These are phyloP conservation scores for Ophiostoma ips DNA, from an alignment of 2,329 filamentous ascomycete species.

Conservation along the genomic window DNA sequence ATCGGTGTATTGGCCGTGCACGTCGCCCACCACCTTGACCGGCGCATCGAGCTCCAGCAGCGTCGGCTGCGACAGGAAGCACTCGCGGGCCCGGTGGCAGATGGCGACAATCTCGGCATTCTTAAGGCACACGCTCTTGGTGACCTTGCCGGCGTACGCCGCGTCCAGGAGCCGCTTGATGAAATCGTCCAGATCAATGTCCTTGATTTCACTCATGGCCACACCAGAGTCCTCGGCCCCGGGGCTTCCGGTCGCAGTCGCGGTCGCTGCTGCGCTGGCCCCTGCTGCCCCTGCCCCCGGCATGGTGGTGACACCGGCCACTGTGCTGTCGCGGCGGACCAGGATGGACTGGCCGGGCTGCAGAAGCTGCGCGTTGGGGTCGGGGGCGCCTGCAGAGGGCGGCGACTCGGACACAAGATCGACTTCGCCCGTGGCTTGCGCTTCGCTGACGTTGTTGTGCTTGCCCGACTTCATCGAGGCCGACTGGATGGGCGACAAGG, in stretches of 20 bases:
- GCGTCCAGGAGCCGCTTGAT: constrained; percentile 90
- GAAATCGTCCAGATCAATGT: constrained; percentile 91
- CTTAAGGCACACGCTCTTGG: constrained; percentile 92
- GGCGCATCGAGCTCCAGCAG: constrained; percentile 84
- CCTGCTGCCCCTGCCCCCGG: constrained; percentile 17
- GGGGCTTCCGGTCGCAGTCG: constrained; percentile 1
- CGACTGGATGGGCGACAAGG: constrained; percentile 79
- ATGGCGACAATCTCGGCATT: constrained; percentile 95
- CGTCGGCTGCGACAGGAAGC: constrained; percentile 82
- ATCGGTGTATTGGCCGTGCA: constrained; percentile 94
- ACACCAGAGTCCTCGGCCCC: constrained; percentile 31
- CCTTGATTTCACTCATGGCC: constrained; percentile 80
- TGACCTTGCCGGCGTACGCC: constrained; percentile 90
- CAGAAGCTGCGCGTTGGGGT: constrained; percentile 37
- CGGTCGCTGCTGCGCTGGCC: too few relatives aligned
- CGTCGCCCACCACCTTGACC: constrained; percentile 95
- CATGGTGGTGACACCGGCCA: constrained; percentile 51
- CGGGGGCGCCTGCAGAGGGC: constrained; percentile 49
- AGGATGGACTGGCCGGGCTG: constrained; percentile 82
- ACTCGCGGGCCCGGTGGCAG: constrained; percentile 75
- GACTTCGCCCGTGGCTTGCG: constrained; percentile 79
- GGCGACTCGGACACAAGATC: constrained; percentile 89
- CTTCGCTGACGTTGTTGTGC: constrained; percentile 65
- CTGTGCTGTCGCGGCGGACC: constrained; percentile 64
- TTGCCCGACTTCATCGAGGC: constrained; percentile 58